Percentiles rank a stretch among this genome's conserved stretches.
Conservation (phyloP, 495 filamentous ascomycete genomes). For the Talaromyces thailandensis region DNA sequence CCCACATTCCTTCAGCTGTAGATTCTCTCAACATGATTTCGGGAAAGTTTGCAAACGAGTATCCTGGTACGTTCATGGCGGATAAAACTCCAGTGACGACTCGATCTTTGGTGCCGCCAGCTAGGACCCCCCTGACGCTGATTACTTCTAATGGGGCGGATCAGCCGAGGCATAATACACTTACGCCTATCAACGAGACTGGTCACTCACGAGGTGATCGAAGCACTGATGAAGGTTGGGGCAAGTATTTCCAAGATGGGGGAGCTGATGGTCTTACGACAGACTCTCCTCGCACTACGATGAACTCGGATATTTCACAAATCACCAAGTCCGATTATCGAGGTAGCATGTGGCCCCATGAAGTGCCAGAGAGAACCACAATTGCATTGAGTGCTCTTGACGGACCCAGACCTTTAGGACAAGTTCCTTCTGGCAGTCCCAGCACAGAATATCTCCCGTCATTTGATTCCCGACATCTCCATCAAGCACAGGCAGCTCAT, state of each 20-base stretch:
- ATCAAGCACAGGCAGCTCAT: slow-evolving; percentile 49
- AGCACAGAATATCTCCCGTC: slow-evolving; percentile 42
- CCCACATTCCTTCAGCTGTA: slow-evolving; percentile 33
- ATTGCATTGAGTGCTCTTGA: slow-evolving; percentile 31
- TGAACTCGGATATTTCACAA: slow-evolving; percentile 16
- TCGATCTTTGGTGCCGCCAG: slow-evolving; percentile 1
- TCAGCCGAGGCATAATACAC: background rate
- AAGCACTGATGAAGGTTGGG: slow-evolving; percentile 49
- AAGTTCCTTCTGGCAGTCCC: slow-evolving; percentile 59
- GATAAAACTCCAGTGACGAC: slow-evolving; percentile 9
- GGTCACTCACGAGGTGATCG: slow-evolving; percentile 30
- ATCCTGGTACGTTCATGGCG: slow-evolving; percentile 17
- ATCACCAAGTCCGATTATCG: slow-evolving; percentile 25
- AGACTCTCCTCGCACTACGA: slow-evolving; percentile 15
- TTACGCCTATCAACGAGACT: background rate
- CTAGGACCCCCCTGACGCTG: background rate
- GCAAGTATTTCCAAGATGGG: slow-evolving; percentile 49
- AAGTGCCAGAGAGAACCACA: slow-evolving; percentile 21
- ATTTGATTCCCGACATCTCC: background rate
- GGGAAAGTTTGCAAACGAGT: slow-evolving; percentile 31
- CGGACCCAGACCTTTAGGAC: slow-evolving; percentile 31
- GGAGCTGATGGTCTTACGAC: slow-evolving; percentile 30
- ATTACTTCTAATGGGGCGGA: background rate
- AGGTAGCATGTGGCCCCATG: slow-evolving; percentile 28
- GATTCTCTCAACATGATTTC: slow-evolving; percentile 36